Evolutionary conservation across 352 stramenopile genomes (phyloP), one percentile per base, ranked within the genome.

Genomic region (Phytopythium oedochilum): DNA sequence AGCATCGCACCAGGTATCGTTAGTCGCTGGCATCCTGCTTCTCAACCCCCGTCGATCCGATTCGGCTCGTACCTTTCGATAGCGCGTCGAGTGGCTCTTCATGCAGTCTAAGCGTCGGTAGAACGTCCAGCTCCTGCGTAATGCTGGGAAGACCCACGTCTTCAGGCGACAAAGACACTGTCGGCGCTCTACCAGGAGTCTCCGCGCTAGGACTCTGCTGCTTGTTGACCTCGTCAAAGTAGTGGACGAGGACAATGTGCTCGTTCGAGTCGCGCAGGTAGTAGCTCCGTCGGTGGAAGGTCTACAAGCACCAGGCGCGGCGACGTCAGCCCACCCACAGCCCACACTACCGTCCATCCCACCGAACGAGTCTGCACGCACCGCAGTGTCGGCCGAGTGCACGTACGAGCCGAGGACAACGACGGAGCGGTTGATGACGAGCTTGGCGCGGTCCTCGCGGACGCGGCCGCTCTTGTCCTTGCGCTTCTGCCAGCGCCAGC

Each of bases 221-320:
- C 61, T 89, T 92, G 59, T 86, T 69, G 5, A 68, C 58, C 65
- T 93, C 82, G 35, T 94, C 80, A 64, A 94, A 89, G 68, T 94
- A 94, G 53, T 94, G 85, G 3, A 94, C 85, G n/a, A 94, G 79
- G 22, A 94, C 74, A 34, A 92, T 72, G 32, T 74, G 68, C 22
- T 84, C 68, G 12, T 85, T 70, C 2, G 69, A 76, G 55, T 90
- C 80, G 29, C 85, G 80, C 40, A 94, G 57, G 10, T 71, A 78
- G 56, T 94, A 94, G 59, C 77, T 91, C n/a, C 85, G 80, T 23
- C 85, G 70, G 63, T 94, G 85, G 53, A 94, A 94, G 3, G 79
- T 89, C 83, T 92, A 38, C 25, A 52, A 23, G 18, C 42, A 15
- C 26, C 0, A n/a, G 12, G 55, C 43, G 28, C n/a, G 43, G 46